These are phyloP conservation scores for Taphrina pruni DNA, from an alignment of 1,139 yeast species.

Conservation along the genomic window DNA sequence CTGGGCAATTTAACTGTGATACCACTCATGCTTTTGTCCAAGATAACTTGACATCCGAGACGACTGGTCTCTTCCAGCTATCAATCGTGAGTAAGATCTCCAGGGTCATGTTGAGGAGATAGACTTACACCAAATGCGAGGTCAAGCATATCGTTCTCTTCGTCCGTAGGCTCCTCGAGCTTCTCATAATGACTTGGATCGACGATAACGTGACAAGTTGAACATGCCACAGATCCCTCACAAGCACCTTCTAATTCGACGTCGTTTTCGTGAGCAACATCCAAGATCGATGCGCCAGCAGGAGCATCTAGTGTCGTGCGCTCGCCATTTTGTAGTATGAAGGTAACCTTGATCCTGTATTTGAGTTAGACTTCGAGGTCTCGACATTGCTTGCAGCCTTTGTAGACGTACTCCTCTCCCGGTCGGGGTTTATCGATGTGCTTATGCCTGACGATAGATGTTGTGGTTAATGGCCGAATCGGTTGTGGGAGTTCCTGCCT, in stretches of 20 bases:
- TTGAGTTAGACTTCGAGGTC: not conserved
- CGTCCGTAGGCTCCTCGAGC: conserved; percentile 94
- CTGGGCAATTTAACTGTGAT: conserved; percentile 61
- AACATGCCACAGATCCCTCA: conserved; percentile 98
- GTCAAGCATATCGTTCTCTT: conserved; percentile 97
- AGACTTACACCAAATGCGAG: conserved; percentile 77
- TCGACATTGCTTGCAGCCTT: not conserved
- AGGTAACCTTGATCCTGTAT: conserved; percentile 69
- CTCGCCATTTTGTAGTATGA: conserved; percentile 87
- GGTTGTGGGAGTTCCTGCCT: not conserved
- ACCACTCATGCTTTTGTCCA: conserved; percentile 91
- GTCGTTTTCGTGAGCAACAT: conserved; percentile 91
- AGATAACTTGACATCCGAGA: conserved; percentile 88
- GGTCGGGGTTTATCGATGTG: conserved; percentile 88
- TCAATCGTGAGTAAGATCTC: conserved; percentile 52
- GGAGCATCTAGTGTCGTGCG: conserved; percentile 83
- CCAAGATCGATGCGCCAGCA: conserved; percentile 88
- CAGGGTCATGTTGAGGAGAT: conserved; percentile 64
- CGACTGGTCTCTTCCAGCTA: conserved; percentile 60
- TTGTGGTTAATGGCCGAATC: conserved; percentile 40
- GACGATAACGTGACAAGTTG: conserved; percentile 94
- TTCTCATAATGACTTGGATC: conserved; percentile 92
- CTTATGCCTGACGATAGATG: conserved; percentile 62
- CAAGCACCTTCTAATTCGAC: conserved; percentile 97
- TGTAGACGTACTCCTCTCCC: conserved; percentile 69